Evolutionary conservation across 768 basidiomycete species (phyloP), one percentile per base, ranked within the genome.

Genomic region (Mycena chlorophos): DNA sequence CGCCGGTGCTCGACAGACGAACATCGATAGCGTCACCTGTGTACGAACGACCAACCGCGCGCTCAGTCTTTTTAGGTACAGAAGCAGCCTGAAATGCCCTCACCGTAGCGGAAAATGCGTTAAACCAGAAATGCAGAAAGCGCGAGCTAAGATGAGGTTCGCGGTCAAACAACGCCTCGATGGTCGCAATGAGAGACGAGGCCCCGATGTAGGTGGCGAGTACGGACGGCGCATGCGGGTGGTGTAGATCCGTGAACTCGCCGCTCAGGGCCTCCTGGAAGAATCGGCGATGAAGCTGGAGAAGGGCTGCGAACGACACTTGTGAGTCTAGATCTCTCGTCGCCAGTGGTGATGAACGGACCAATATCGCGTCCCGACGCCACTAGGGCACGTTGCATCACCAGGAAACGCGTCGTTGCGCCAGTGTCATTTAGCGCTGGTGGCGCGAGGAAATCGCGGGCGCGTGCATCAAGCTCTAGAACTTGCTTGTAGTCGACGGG

Each of bases 91-190:
- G n/a, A n/a, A 27, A 45, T 39, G 4, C 4, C 75, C 85, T 69
- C 66, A 87, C 87, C 55, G 84, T 84, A 6, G 85, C 85, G 40
- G 87, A 87, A 66, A 87, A 88, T 19, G 81, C 75, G 63, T 89
- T 87, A 55, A 86, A 85, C 88, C 88, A 91, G 63, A 87, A 83
- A 66, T 83, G 80, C 68, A 87, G 77, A 61, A 87, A 86, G 27
- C 88, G 78, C 49, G 79, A 78, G 58, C 81, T 83, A 48, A 89
- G 68, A 60, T 84, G 80, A 6, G 82, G 79, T 65, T 87, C 81
- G 57, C 79, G 75, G 34, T 78, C 71, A 66, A 80, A 85, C 22
- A 88, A 69, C 30, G 73, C 75, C 57, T 83, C 79, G 17, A 87
- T 69, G 2, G 81, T 76, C 60, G 77, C 76, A 27, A 88, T 82